Evolutionary conservation across 139 green algal species (phyloP).

Genomic region (Spirogloea muscicola): DNA sequence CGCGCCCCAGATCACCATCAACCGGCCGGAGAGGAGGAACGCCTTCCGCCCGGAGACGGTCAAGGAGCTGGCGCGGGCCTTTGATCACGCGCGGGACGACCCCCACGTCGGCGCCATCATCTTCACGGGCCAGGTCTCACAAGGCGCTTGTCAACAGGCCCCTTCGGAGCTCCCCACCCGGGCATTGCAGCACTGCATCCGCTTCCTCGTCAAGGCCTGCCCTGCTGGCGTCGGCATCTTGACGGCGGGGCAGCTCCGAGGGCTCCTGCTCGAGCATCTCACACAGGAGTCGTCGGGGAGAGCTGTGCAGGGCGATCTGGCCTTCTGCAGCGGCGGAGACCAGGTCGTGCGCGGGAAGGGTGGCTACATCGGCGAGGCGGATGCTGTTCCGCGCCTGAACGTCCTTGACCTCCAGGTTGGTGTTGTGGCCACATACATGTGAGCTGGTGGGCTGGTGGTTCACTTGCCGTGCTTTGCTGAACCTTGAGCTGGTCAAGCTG

Average conservation of each 20-base stretch:
- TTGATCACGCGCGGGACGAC: conserved; percentile 86
- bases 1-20: conserved; percentile 98
- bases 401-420: conserved; percentile 91
- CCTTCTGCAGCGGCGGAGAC: conserved; percentile 96
- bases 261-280: too few relatives aligned
- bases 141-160: too few relatives aligned
- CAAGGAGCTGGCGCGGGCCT: conserved; percentile 82
- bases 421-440: too few relatives aligned
- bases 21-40: conserved; percentile 86
- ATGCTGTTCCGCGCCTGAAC: conserved; percentile 79
- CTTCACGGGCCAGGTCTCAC: conserved; percentile 76
- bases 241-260: too few relatives aligned
- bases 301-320: conserved; percentile 63
- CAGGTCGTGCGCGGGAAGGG: conserved; percentile 82
- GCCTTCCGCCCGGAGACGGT: conserved; percentile 90
- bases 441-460: too few relatives aligned
- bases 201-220: too few relatives aligned
- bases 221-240: too few relatives aligned
- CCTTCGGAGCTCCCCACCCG: too few relatives aligned
- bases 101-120: conserved; percentile 83
- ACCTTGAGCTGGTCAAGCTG: not conserved
- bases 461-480: not conserved
- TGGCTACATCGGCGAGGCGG: conserved; percentile 84
- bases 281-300: too few relatives aligned
- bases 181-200: too few relatives aligned